These are phyloP conservation scores for Dissophora globulifera DNA, from an alignment of 192 early-diverging fungal species.

Conservation along the genomic window DNA sequence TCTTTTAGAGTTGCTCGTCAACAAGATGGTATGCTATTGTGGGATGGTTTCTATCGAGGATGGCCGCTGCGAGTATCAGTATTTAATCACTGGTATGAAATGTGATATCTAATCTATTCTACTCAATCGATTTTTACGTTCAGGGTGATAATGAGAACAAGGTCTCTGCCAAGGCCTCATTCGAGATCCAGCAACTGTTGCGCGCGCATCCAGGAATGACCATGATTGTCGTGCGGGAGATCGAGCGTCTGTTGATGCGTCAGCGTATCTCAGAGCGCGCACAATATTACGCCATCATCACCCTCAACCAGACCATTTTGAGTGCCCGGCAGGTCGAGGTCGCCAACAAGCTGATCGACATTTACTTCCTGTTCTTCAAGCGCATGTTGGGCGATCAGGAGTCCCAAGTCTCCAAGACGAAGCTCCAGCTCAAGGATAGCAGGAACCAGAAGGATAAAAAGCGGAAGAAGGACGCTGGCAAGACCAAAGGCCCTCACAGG, in stretches of 20 bases:
- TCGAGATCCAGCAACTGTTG: constrained; percentile 82
- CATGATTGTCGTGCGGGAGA: constrained; percentile 84
- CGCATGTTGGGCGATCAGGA: constrained; percentile 71
- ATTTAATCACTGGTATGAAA: too few species aligned
- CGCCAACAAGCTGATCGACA: constrained; percentile 86
- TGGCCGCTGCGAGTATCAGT: too few species aligned
- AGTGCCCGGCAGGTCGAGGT: constrained; percentile 75
- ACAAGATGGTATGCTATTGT: constrained; percentile 75
- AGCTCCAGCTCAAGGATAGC: constrained; percentile 47
- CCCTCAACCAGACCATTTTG: constrained; percentile 92
- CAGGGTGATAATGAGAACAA: constrained; percentile 90
- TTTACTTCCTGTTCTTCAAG: constrained; percentile 95
- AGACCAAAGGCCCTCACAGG: constrained; percentile 47
- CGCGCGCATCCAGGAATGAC: constrained; percentile 86
- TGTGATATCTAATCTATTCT: too few species aligned
- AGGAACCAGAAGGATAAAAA: constrained; percentile 64
- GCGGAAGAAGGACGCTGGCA: constrained; percentile 57
- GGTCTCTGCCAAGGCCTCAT: constrained; percentile 85
- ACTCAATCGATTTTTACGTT: too few species aligned
- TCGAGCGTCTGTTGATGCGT: constrained; percentile 88
- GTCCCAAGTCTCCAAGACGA: constrained; percentile 47
- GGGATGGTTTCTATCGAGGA: too few species aligned
- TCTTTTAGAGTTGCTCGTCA: constrained; percentile 88
- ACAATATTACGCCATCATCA: constrained; percentile 91
- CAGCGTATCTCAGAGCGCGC: constrained; percentile 79